Evolutionary conservation across 345 rosid species (phyloP).

Genomic region (Nasturtium officinale): DNA sequence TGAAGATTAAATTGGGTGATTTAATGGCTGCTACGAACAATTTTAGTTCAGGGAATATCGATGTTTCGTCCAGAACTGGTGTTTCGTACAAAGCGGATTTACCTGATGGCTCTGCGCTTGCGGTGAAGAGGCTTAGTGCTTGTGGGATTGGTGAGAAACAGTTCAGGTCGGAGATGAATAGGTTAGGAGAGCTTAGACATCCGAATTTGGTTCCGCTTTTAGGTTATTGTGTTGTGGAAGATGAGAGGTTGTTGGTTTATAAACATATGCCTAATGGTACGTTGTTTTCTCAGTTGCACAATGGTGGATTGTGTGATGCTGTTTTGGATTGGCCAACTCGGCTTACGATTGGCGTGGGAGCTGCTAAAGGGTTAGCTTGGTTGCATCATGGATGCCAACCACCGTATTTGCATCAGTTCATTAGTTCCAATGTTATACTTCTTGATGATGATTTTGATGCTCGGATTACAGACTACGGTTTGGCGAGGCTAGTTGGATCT

Average conservation of each 20-base stretch:
- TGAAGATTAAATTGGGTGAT: constrained; percentile 60
- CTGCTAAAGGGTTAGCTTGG: constrained; percentile 72
- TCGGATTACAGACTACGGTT: constrained; percentile 56
- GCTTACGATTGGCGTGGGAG: constrained; percentile 59
- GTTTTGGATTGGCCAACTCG: constrained; percentile 59
- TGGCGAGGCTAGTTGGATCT: constrained; percentile 54
- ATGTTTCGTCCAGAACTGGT: constrained; percentile 57
- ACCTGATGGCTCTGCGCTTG: constrained; percentile 64
- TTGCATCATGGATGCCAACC: constrained; percentile 71
- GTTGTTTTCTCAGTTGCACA: constrained; percentile 53
- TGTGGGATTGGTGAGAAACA: constrained; percentile 60
- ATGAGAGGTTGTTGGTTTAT: constrained; percentile 60
- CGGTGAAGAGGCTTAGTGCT: constrained; percentile 55
- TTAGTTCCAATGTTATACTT: constrained; percentile 61
- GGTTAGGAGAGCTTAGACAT: constrained; percentile 65
- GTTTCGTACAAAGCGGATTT: constrained; percentile 57
- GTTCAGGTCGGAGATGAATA: constrained; percentile 64
- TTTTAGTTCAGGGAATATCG: constrained; percentile 49
- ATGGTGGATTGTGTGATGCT: constrained; percentile 37
- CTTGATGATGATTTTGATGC: constrained; percentile 71
- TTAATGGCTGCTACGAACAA: constrained; percentile 53
- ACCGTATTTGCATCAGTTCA: constrained; percentile 53
- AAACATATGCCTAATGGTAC: constrained; percentile 64
- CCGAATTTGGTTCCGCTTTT: constrained; percentile 71
- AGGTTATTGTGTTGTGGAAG: constrained; percentile 62